A percentile compares a stretch with the other conserved stretches of the same genome.
Evolutionary conservation across 306 rosid species (phyloP).

Genomic region (Gleditsia sinensis): DNA sequence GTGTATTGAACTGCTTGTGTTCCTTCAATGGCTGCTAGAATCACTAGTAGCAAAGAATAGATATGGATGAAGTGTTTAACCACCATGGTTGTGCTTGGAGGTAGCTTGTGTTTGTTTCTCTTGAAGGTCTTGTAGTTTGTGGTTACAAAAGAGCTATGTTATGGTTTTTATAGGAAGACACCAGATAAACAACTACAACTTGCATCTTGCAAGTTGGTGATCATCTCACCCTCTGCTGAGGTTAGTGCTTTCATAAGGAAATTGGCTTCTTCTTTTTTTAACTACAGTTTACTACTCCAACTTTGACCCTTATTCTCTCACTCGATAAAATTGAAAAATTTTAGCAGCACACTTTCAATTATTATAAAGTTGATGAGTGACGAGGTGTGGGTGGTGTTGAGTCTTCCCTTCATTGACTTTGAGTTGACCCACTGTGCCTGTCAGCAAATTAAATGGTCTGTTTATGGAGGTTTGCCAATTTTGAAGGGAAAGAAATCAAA

Average conservation of each 20-base stretch:
- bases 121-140: background rate
- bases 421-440: background rate
- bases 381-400: too few species aligned
- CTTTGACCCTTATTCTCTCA: background rate
- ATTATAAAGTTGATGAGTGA: too few species aligned
- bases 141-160: background rate
- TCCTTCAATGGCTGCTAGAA: background rate
- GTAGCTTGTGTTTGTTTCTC: too few species aligned
- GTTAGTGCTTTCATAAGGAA: background rate
- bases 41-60: background rate
- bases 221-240: background rate
- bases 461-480: too few species aligned
- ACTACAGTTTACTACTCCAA: background rate
- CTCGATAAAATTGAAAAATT: too few species aligned
- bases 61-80: background rate
- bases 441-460: background rate
- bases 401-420: too few species aligned
- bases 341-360: too few species aligned
- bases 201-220: background rate
- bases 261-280: too few species aligned
- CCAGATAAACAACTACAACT: background rate
- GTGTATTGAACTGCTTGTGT: background rate
- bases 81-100: slow-evolving; percentile 15
- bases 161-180: background rate
- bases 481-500: too few species aligned